Evolutionary conservation across 768 basidiomycete species (phyloP).

Genomic region (Lyophyllum decastes): DNA sequence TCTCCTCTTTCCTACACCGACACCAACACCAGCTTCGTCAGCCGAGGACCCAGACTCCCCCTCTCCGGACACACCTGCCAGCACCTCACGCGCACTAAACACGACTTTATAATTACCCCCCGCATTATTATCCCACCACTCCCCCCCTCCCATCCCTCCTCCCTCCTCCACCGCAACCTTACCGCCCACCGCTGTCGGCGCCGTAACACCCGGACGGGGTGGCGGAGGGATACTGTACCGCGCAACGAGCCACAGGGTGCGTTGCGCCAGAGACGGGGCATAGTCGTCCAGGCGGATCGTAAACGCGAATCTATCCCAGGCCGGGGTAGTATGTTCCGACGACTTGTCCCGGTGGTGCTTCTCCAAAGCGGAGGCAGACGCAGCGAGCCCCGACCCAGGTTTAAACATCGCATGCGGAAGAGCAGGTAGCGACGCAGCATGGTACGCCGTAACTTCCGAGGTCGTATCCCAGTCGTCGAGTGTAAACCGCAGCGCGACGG

Average conservation of each 20-base stretch:
- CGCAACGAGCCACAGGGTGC: conserved; percentile 63
- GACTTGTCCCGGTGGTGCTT: not conserved
- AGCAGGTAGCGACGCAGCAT: conserved; percentile 43
- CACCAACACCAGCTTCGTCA: not conserved
- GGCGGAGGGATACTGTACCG: conserved; percentile 35
- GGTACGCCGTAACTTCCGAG: conserved; percentile 70
- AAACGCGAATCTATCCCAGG: conserved; percentile 65
- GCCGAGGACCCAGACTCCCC: not conserved
- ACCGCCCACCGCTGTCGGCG: conserved; percentile 1
- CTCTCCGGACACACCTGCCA: no score
- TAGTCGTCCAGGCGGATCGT: conserved; percentile 74
- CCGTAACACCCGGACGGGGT: not conserved
- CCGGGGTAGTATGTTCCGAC: conserved; percentile 15
- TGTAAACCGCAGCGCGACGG: conserved; percentile 84
- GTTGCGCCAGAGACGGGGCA: conserved; percentile 44
- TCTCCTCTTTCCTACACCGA: conserved; percentile 7
- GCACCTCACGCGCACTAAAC: conserved; percentile 43
- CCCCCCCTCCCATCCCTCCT: conserved; percentile 51
- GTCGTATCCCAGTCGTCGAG: conserved; percentile 94
- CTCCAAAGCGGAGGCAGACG: not conserved
- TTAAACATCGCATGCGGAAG: conserved; percentile 24
- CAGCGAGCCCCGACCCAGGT: conserved; percentile 12
- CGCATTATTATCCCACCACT: conserved; percentile 95
- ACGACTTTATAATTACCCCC: conserved; percentile 76
- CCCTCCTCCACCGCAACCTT: not conserved